These are phyloP conservation scores for Calonectria pseudoturangicola DNA, from an alignment of 2,329 filamentous ascomycete genomes.

Conservation along the genomic window DNA sequence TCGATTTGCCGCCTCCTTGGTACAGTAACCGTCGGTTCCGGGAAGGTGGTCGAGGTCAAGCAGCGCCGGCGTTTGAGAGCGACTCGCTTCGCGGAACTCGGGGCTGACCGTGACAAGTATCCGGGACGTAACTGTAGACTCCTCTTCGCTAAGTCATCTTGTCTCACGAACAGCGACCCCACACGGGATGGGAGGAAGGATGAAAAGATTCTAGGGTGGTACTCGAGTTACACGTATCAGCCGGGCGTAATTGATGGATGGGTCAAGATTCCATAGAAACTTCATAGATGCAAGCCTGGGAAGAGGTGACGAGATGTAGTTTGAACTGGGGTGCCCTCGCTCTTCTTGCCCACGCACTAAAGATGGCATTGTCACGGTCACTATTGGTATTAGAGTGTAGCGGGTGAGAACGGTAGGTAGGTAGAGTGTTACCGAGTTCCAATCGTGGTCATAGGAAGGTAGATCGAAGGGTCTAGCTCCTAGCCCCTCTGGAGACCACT, in stretches of 20 bases:
- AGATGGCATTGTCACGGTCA: neutral
- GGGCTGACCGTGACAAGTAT: neutral
- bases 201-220: conserved; percentile 16
- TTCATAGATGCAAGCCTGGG: conserved; percentile 4
- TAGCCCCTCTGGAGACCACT: conserved; percentile 11
- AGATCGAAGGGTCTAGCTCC: conserved; percentile 25
- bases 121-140: conserved; percentile 3
- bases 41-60: conserved; percentile 26
- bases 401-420: neutral
- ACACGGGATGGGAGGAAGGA: conserved; percentile 7
- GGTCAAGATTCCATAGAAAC: conserved; percentile 11
- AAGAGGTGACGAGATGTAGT: conserved; percentile 11
- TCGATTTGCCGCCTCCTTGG: conserved; percentile 21
- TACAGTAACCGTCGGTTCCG: conserved; percentile 24
- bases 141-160: conserved; percentile 26
- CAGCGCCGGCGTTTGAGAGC: conserved; percentile 35
- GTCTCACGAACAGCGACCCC: conserved; percentile 32
- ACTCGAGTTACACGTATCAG: conserved; percentile 1
- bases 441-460: conserved; percentile 6
- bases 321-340: conserved; percentile 9
- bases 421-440: conserved; percentile 20
- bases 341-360: neutral
- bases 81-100: conserved; percentile 24
- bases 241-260: neutral
- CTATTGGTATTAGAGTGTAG: conserved; percentile 3